Conservation (phyloP, 768 basidiomycete species). For the Coprinopsis sp. region DNA sequence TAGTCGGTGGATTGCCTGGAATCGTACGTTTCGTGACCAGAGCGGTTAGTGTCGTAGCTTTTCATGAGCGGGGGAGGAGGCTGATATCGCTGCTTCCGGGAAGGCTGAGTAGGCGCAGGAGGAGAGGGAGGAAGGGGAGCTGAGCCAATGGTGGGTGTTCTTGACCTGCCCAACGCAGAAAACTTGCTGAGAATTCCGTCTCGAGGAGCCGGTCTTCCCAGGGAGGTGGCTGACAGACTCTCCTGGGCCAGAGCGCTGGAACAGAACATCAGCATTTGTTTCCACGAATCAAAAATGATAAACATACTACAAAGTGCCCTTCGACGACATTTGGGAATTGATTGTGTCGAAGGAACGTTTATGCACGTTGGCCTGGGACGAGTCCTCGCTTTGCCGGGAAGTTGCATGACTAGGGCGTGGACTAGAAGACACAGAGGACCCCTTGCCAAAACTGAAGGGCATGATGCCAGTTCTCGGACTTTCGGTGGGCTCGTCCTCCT, state of each 20-base stretch:
- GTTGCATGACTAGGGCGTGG: constrained; percentile 30
- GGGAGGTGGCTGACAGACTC: constrained; percentile 52
- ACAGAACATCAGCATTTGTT: constrained; percentile 6
- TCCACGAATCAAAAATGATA: constrained; percentile 4
- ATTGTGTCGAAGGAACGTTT: constrained; percentile 60
- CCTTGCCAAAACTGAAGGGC: constrained; percentile 26
- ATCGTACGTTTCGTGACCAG: too few species aligned
- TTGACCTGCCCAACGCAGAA: constrained; percentile 33
- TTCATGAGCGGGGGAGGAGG: constrained; percentile 15
- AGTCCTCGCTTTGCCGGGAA: constrained; percentile 61
- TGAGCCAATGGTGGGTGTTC: constrained; percentile 30
- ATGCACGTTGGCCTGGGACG: constrained; percentile 45
- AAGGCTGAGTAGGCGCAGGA: constrained; percentile 19
- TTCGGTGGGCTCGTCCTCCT: constrained; percentile 45
- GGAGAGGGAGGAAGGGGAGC: constrained; percentile 23
- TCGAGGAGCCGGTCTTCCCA: constrained; percentile 32
- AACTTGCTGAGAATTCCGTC: constrained; percentile 40
- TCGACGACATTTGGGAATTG: constrained; percentile 44
- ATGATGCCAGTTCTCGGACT: constrained; percentile 21
- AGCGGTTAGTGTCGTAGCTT: constrained; percentile 4
- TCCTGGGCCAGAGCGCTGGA: constrained; percentile 57
- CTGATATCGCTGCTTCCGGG: not conserved
- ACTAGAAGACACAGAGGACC: constrained; percentile 42
- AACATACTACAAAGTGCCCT: constrained; percentile 59
- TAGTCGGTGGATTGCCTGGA: constrained; percentile 15